A percentile compares a stretch with the other conserved stretches of the same genome.
Conservation (phyloP, 1,139 yeast species). For the Dujonia santamariae region DNA sequence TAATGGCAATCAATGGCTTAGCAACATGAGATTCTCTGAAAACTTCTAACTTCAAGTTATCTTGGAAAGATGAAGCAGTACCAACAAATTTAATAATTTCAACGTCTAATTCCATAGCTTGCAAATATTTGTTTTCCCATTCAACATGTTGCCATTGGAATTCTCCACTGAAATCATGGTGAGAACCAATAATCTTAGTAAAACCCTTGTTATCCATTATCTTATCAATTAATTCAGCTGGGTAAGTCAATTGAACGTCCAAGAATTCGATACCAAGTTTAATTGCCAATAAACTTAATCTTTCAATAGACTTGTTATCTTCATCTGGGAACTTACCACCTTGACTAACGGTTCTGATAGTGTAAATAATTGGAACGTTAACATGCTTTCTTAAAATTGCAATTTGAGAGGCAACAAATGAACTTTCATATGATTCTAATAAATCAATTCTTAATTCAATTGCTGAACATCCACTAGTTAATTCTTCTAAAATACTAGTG, state of each 20-base stretch:
- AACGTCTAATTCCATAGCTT: constrained; percentile 62
- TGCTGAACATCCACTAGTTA: constrained; percentile 71
- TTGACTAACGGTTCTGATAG: constrained; percentile 73
- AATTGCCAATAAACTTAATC: constrained; percentile 59
- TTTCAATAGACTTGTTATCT: constrained; percentile 44
- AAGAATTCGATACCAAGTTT: constrained; percentile 61
- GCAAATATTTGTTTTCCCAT: constrained; percentile 71
- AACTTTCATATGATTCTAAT: constrained; percentile 46
- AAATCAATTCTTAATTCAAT: constrained; percentile 82
- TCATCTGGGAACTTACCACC: constrained; percentile 72
- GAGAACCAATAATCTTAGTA: constrained; percentile 78
- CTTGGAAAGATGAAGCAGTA: constrained; percentile 57
- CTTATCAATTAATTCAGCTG: constrained; percentile 27
- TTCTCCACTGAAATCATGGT: constrained; percentile 65
- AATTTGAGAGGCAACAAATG: constrained; percentile 71
- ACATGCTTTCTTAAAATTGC: constrained; percentile 61
- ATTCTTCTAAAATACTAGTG: constrained; percentile 43
- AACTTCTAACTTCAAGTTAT: constrained; percentile 66
- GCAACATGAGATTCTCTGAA: constrained; percentile 54
- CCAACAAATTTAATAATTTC: constrained; percentile 88
- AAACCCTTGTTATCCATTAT: constrained; percentile 42
- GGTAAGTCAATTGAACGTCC: constrained; percentile 50
- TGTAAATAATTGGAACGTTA: constrained; percentile 76
- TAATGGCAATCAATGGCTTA: constrained; percentile 78
- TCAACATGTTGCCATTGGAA: constrained; percentile 65